Evolutionary conservation across 2,329 filamentous ascomycete genomes (phyloP).

Genomic region (Aspergillus tubingensis): DNA sequence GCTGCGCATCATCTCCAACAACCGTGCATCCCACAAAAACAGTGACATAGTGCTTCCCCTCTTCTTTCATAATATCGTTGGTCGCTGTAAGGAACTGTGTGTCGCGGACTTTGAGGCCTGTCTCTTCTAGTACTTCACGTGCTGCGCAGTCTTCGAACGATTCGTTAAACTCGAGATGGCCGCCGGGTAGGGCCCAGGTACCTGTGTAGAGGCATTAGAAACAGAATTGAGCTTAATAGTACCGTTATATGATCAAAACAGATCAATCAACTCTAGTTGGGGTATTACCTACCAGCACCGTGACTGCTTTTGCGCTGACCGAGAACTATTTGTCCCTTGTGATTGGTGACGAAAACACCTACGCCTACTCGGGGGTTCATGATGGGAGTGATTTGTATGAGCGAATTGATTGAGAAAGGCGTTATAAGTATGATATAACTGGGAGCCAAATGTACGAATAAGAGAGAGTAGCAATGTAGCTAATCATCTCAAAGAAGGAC

Average conservation of each 20-base stretch:
- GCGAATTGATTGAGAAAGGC: too few species aligned
- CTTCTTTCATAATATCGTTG: constrained; percentile 64
- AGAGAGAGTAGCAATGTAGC: too few species aligned
- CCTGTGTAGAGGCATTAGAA: constrained; percentile 38
- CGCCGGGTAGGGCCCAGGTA: constrained; percentile 69
- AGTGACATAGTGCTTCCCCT: constrained; percentile 73
- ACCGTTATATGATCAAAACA: too few species aligned
- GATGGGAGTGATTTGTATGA: too few species aligned
- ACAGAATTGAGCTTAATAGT: background rate
- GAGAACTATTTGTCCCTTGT: constrained; percentile 14
- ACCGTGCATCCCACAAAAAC: constrained; percentile 64
- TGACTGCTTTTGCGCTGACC: constrained; percentile 21
- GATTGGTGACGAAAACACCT: constrained; percentile 16
- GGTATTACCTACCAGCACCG: constrained; percentile 14
- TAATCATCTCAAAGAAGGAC: too few species aligned
- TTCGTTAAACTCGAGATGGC: constrained; percentile 73
- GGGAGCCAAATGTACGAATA: rapidly evolving
- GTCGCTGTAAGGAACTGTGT: constrained; percentile 61
- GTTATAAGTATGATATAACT: rapidly evolving
- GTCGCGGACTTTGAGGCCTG: constrained; percentile 59
- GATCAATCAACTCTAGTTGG: too few species aligned
- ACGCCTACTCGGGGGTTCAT: constrained; percentile 16
- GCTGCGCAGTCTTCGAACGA: constrained; percentile 62
- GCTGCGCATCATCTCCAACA: constrained; percentile 50
- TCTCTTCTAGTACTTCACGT: constrained; percentile 72